Evolutionary conservation across 2,329 filamentous ascomycete genomes (phyloP).

Genomic region (Epicoccum sorghinum): DNA sequence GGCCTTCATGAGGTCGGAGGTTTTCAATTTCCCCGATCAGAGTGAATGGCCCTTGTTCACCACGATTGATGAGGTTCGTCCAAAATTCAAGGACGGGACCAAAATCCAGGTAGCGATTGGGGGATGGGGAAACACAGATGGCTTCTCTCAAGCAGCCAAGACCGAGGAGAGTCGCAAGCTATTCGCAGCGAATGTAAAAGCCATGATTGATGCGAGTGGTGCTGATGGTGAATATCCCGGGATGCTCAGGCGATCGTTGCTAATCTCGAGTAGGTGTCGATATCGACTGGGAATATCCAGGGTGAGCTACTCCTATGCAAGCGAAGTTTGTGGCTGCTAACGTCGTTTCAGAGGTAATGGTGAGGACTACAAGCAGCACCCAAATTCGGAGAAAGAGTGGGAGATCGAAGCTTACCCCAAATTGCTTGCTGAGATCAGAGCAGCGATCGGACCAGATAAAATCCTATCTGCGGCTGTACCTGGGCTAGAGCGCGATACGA

Average conservation of each 20-base stretch:
- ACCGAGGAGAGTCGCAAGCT: conserved; percentile 58
- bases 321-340: neutral
- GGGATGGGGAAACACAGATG: conserved; percentile 73
- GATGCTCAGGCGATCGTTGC: neutral
- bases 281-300: conserved; percentile 70
- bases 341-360: conserved; percentile 61
- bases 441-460: conserved; percentile 62
- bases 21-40: conserved; percentile 32
- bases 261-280: conserved; percentile 48
- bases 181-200: conserved; percentile 69
- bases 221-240: conserved; percentile 62
- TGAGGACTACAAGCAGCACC: conserved; percentile 67
- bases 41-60: conserved; percentile 37
- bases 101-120: conserved; percentile 62
- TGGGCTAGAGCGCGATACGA: conserved; percentile 62
- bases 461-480: conserved; percentile 72
- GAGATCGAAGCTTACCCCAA: conserved; percentile 69
- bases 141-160: conserved; percentile 65
- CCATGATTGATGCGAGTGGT: conserved; percentile 65
- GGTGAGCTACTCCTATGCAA: conserved; percentile 21
- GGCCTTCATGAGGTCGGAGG: conserved; percentile 40
- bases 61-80: conserved; percentile 26
- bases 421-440: conserved; percentile 65
- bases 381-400: conserved; percentile 63
- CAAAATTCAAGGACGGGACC: conserved; percentile 59